Conservation (phyloP, 1,284 basidiomycete genomes). For the Agroathelia rolfsii region DNA sequence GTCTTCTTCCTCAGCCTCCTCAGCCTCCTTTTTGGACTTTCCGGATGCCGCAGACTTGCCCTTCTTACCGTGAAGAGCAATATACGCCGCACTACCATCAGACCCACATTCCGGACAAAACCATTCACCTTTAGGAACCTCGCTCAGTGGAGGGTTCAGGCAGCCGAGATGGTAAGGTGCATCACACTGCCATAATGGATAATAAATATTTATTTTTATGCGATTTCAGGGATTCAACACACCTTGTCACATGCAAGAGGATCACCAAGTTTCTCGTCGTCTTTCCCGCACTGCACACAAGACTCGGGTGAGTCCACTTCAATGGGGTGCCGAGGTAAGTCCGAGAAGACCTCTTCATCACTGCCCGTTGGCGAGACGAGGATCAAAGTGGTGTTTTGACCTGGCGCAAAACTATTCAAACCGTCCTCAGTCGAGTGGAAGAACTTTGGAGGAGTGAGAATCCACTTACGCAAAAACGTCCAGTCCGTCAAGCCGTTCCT, state of each 20-base stretch:
- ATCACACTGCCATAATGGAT: constrained; percentile 56
- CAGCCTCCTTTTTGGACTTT: constrained; percentile 4
- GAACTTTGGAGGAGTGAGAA: too few species aligned
- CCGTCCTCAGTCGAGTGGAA: too few species aligned
- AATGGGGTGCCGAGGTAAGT: constrained; percentile 65
- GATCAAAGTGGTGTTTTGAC: constrained; percentile 80
- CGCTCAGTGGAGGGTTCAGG: constrained; percentile 66
- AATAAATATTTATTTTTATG: constrained; percentile 1
- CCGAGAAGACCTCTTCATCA: constrained; percentile 60
- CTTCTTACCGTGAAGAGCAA: too few species aligned
- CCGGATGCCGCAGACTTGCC: constrained; percentile 3
- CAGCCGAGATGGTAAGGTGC: constrained; percentile 81
- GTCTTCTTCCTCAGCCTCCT: constrained; percentile 9
- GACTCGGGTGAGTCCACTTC: constrained; percentile 60
- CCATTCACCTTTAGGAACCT: constrained; percentile 86
- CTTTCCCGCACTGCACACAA: constrained; percentile 67
- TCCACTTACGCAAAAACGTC: constrained; percentile 64
- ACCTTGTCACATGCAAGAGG: constrained; percentile 85
- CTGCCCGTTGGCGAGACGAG: constrained; percentile 62
- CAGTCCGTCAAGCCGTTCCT: constrained; percentile 64
- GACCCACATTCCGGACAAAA: constrained; percentile 70
- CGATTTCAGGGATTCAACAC: constrained; percentile 12
- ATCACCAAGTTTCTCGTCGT: constrained; percentile 56
- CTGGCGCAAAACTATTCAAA: constrained; percentile 73
- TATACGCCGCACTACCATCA: constrained; percentile 11